These are phyloP conservation scores for Aspergillus caelatus DNA, from an alignment of 2,329 filamentous ascomycete genomes.

Conservation along the genomic window DNA sequence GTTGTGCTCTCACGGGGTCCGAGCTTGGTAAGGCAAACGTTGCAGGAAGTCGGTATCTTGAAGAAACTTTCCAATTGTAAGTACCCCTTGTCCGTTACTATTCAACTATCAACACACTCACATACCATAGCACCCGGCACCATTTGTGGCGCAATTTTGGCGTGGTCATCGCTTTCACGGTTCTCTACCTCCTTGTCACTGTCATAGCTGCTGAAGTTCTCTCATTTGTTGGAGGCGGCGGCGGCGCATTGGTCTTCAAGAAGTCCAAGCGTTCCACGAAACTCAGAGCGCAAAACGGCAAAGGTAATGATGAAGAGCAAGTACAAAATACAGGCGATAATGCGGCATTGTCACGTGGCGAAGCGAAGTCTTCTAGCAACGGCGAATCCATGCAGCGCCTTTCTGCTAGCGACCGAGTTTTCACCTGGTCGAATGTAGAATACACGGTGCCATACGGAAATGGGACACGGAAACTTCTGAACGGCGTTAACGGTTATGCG, in stretches of 20 bases:
- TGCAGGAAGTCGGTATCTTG: slow-evolving; percentile 58
- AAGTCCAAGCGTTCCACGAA: slow-evolving; percentile 65
- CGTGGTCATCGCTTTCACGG: slow-evolving; percentile 73
- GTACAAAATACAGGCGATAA: slow-evolving; percentile 33
- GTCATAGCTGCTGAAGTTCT: slow-evolving; percentile 70
- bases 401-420: slow-evolving; percentile 63
- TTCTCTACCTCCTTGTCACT: slow-evolving; percentile 74
- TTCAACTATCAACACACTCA: background rate
- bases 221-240: slow-evolving; percentile 62
- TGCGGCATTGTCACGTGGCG: slow-evolving; percentile 32
- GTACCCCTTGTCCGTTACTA: background rate
- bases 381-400: slow-evolving; percentile 46
- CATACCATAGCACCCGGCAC: slow-evolving; percentile 43
- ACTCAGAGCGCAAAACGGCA: slow-evolving; percentile 48
- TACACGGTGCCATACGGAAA: slow-evolving; percentile 74
- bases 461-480: slow-evolving; percentile 63
- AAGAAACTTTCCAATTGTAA: slow-evolving; percentile 57
- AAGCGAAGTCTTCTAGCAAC: slow-evolving; percentile 28
- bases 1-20: slow-evolving; percentile 65
- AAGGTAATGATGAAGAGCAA: slow-evolving; percentile 63
- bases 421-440: slow-evolving; percentile 71
- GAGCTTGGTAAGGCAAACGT: slow-evolving; percentile 54
- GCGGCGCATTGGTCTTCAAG: slow-evolving; percentile 73
- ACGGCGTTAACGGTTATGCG: slow-evolving; percentile 73
- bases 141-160: slow-evolving; percentile 76